These are phyloP conservation scores for Colletotrichum sp. DNA, from an alignment of 2,329 filamentous ascomycete species.

Conservation along the genomic window DNA sequence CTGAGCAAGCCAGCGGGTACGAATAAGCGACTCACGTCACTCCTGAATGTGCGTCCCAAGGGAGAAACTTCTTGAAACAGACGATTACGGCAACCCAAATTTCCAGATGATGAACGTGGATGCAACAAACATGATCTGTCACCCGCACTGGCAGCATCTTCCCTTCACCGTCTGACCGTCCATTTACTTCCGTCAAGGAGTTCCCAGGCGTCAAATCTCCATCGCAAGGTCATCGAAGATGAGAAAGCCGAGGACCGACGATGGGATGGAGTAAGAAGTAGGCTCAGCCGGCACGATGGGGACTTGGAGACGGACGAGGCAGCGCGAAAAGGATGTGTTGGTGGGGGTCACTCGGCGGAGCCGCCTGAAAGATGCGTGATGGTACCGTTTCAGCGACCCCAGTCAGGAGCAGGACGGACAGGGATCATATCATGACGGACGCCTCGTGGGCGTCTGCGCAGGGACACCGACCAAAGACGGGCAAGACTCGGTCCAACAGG, in stretches of 20 bases:
- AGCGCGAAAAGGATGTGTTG: background rate
- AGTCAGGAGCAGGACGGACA: background rate
- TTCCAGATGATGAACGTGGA: background rate
- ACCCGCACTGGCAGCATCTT: background rate
- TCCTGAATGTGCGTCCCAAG: background rate
- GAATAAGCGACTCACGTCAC: background rate
- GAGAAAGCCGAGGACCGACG: constrained; percentile 7
- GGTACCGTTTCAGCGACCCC: constrained; percentile 18
- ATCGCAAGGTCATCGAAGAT: background rate
- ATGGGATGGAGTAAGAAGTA: constrained; percentile 1
- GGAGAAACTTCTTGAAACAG: background rate
- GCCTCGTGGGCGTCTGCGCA: background rate
- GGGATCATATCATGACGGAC: background rate
- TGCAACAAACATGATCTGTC: background rate
- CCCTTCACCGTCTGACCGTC: background rate
- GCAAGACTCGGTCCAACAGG: background rate
- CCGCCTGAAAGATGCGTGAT: constrained; percentile 20
- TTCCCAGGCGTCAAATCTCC: background rate
- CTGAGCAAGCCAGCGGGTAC: background rate
- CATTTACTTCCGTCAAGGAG: background rate
- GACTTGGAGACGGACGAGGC: background rate
- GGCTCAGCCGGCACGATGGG: background rate
- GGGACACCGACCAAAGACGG: background rate
- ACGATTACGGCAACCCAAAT: background rate
- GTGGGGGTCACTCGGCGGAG: background rate